Evolutionary conservation across 1,284 basidiomycete genomes (phyloP).

Genomic region (Cutaneotrichosporon arboriforme): DNA sequence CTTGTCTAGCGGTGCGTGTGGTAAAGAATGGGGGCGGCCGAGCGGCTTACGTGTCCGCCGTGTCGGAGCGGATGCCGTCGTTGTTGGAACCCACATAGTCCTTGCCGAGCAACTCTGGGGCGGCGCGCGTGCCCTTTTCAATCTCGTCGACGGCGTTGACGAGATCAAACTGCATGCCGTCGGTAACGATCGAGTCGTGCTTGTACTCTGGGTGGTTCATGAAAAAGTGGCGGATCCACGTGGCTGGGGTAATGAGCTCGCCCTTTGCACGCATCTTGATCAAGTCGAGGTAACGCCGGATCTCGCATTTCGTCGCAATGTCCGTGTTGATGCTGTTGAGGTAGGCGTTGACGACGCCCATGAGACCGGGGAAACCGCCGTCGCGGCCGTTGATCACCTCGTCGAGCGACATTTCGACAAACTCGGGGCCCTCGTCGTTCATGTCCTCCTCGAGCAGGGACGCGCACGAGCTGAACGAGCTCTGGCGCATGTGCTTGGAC

Average conservation of each 20-base stretch:
- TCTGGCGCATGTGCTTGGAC: conserved; percentile 8
- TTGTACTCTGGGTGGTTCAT: conserved; percentile 83
- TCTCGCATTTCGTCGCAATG: conserved; percentile 58
- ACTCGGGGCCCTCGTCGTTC: conserved; percentile 56
- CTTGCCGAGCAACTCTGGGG: conserved; percentile 57
- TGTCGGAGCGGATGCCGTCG: too few relatives aligned
- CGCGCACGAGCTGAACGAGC: conserved; percentile 12
- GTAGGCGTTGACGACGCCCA: conserved; percentile 80
- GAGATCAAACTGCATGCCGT: conserved; percentile 92
- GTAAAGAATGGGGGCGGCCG: too few relatives aligned
- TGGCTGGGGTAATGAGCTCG: conserved; percentile 79
- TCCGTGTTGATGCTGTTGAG: conserved; percentile 81
- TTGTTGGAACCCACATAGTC: conserved; percentile 34
- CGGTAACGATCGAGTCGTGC: conserved; percentile 79
- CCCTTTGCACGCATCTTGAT: conserved; percentile 75
- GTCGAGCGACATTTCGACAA: conserved; percentile 83
- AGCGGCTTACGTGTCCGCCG: too few relatives aligned
- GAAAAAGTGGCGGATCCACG: conserved; percentile 91
- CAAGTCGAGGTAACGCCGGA: conserved; percentile 73
- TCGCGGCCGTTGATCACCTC: conserved; percentile 84
- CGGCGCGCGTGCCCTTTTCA: conserved; percentile 62
- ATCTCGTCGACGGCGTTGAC: conserved; percentile 87
- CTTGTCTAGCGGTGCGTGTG: too few relatives aligned
- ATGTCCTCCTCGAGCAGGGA: conserved; percentile 20
- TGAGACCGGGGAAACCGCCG: conserved; percentile 74